phyloP scores from a whole-genome alignment of 1,284 basidiomycete genomes.

The Cutaneotrichosporon sp. region DNA sequence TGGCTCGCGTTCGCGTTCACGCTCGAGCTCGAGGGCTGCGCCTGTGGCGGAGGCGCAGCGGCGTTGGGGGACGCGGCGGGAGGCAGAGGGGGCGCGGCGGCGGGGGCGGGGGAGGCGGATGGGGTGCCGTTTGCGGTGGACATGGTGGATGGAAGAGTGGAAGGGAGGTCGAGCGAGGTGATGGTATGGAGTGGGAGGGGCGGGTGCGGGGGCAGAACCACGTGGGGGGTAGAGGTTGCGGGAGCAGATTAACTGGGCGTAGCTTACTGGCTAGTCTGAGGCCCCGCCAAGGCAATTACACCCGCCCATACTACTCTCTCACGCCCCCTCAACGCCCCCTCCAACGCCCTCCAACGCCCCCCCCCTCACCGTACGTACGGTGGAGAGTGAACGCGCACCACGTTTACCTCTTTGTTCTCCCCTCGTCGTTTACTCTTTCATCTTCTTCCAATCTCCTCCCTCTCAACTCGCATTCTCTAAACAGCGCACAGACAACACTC shows the following conservation, averaged over 20 bases:
- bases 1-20: background rate
- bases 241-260: background rate
- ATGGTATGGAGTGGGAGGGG: background rate
- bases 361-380: too few species aligned
- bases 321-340: too few species aligned
- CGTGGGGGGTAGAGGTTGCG: background rate
- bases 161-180: background rate
- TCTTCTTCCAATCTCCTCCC: too few species aligned
- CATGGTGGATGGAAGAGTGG: conserved; percentile 1
- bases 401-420: too few species aligned
- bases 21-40: too few species aligned
- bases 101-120: background rate
- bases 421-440: too few species aligned
- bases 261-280: background rate
- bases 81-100: background rate
- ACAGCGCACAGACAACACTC: too few species aligned
- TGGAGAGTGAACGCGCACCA: too few species aligned
- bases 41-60: too few species aligned
- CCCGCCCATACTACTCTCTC: background rate
- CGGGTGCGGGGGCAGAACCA: background rate
- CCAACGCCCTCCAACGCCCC: too few species aligned
- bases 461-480: too few species aligned
- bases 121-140: conserved; percentile 8
- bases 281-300: background rate
- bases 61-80: background rate